Conservation (phyloP, 2,329 filamentous ascomycete genomes). For the Epichloe bromicola region DNA sequence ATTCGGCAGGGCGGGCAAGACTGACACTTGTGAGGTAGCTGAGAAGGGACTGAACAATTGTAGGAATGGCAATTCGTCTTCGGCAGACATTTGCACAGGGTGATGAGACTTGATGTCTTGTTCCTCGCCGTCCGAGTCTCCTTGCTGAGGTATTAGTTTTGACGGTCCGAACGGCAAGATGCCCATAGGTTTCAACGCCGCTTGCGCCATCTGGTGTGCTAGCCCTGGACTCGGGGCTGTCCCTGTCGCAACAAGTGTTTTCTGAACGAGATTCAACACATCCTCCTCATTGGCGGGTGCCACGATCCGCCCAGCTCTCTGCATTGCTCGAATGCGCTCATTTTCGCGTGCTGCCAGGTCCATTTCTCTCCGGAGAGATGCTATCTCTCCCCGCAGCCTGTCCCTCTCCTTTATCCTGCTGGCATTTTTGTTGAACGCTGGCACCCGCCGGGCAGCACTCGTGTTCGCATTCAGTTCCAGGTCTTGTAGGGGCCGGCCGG, state of each 20-base stretch:
- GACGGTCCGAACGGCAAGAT: constrained; percentile 38
- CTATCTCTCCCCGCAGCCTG: constrained; percentile 41
- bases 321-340: constrained; percentile 33
- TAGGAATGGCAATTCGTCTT: constrained; percentile 55
- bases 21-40: constrained; percentile 41
- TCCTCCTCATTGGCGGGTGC: constrained; percentile 22
- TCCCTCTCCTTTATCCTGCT: constrained; percentile 40
- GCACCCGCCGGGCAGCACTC: constrained; percentile 28
- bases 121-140: constrained; percentile 19
- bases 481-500: constrained; percentile 3
- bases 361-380: constrained; percentile 45
- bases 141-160: constrained; percentile 11
- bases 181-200: constrained; percentile 36
- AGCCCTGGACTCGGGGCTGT: constrained; percentile 12
- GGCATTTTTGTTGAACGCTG: constrained; percentile 27
- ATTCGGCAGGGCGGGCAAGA: constrained; percentile 24
- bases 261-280: constrained; percentile 27
- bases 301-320: constrained; percentile 25
- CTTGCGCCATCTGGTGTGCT: constrained; percentile 31
- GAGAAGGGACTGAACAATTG: constrained; percentile 57
- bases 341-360: constrained; percentile 43
- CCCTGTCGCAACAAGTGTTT: constrained; percentile 26
- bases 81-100: constrained; percentile 47
- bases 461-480: constrained; percentile 8
- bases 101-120: constrained; percentile 46